These are phyloP conservation scores for Colletotrichum filicis DNA, from an alignment of 2,329 filamentous ascomycete genomes.

Conservation along the genomic window DNA sequence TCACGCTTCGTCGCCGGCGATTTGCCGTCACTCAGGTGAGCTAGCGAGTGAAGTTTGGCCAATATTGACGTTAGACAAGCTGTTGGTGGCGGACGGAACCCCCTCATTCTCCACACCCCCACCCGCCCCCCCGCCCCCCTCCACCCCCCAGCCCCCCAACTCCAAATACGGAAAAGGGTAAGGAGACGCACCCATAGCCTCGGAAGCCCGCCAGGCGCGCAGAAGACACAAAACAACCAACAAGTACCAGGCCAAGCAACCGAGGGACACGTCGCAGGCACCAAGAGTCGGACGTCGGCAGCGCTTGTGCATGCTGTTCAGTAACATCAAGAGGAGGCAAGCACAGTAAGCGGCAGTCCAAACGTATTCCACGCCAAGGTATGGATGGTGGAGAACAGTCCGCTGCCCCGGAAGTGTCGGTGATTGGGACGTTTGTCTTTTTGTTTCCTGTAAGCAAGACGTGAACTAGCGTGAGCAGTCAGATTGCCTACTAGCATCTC, in stretches of 20 bases:
- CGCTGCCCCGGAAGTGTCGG: conserved; percentile 27
- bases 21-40: neutral
- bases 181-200: too few species aligned
- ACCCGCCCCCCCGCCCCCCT: too few species aligned
- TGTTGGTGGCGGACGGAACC: conserved; percentile 21
- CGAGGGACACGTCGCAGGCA: too few species aligned
- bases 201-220: too few species aligned
- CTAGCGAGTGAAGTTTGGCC: neutral
- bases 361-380: neutral
- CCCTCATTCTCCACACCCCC: too few species aligned
- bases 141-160: too few species aligned
- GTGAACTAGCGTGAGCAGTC: neutral
- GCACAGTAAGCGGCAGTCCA: neutral
- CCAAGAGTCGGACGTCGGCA: too few species aligned
- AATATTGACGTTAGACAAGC: conserved; percentile 8
- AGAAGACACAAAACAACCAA: too few species aligned
- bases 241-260: too few species aligned
- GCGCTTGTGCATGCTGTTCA: too few species aligned
- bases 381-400: neutral
- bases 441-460: neutral
- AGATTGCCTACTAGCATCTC: conserved; percentile 2
- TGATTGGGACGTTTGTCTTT: neutral
- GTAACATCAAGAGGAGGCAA: neutral
- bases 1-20: neutral
- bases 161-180: too few species aligned